Conservation (phyloP, 2,329 filamentous ascomycete species). For the Xylariaceae sp. region DNA sequence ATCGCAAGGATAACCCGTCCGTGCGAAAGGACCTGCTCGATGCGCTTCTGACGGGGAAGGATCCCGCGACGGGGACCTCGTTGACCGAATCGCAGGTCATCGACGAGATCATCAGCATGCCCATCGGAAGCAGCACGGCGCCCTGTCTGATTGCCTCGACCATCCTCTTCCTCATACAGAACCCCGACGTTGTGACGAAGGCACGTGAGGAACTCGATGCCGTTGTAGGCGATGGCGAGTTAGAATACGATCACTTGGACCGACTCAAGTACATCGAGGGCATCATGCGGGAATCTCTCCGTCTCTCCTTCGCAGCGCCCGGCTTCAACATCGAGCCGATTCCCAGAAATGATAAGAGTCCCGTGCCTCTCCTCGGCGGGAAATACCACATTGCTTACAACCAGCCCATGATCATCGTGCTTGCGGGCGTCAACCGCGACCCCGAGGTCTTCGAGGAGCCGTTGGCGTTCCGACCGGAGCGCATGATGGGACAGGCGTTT, state of each 20-base stretch:
- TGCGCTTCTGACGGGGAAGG: conserved; percentile 52
- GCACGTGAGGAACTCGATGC: conserved; percentile 51
- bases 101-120: conserved; percentile 64
- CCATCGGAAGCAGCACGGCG: conserved; percentile 51
- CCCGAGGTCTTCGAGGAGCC: conserved; percentile 44
- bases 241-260: conserved; percentile 44
- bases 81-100: conserved; percentile 57
- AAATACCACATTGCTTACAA: conserved; percentile 46
- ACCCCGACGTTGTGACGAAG: conserved; percentile 42
- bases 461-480: conserved; percentile 42
- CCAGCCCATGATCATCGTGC: conserved; percentile 45
- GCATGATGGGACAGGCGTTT: conserved; percentile 44
- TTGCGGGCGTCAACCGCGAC: conserved; percentile 47
- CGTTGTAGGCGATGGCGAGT: conserved; percentile 42
- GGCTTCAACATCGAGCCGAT: conserved; percentile 50
- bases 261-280: conserved; percentile 51
- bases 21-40: conserved; percentile 57
- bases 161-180: conserved; percentile 48
- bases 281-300: conserved; percentile 49
- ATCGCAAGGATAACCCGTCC: conserved; percentile 48
- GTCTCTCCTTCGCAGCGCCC: conserved; percentile 50
- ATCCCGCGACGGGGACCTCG: conserved; percentile 55
- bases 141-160: conserved; percentile 41
- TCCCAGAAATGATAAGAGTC: conserved; percentile 37
- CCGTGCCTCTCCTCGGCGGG: conserved; percentile 44